Percentiles rank a stretch among this genome's conserved stretches.
Evolutionary conservation across 1,284 basidiomycete genomes (phyloP).

Genomic region (Rhodotorula sp.): DNA sequence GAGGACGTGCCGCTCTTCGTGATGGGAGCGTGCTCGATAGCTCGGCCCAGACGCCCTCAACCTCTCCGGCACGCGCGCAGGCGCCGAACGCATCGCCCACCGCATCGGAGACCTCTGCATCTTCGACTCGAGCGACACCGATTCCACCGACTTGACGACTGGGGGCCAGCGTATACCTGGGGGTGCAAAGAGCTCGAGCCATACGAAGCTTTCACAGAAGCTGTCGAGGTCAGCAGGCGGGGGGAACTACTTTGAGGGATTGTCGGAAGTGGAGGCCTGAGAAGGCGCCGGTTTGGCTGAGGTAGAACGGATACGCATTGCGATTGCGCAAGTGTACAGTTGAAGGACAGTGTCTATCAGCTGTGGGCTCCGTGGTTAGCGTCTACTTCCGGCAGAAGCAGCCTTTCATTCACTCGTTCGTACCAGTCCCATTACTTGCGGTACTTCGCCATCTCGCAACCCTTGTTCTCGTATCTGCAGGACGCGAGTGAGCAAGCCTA

Average conservation of each 20-base stretch:
- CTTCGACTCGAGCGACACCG: not conserved
- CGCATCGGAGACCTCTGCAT: constrained; percentile 38
- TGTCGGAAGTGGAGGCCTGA: constrained; percentile 16
- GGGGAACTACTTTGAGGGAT: constrained; percentile 25
- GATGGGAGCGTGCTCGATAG: constrained; percentile 45
- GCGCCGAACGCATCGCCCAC: constrained; percentile 49
- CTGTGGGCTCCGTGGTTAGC: not conserved
- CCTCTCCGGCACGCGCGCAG: constrained; percentile 48
- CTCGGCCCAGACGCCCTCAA: constrained; percentile 50
- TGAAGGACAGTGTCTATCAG: not conserved
- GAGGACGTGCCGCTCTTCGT: constrained; percentile 47
- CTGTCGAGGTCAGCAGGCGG: constrained; percentile 17
- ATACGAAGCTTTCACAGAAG: constrained; percentile 11
- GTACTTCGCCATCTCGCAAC: constrained; percentile 72
- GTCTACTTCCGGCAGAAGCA: too few species aligned
- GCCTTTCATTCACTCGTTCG: not conserved
- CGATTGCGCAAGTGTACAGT: not conserved
- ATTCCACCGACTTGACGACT: not conserved
- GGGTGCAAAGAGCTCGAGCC: too few species aligned
- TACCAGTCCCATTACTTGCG: not conserved
- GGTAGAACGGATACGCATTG: not conserved
- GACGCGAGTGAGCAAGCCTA: not conserved
- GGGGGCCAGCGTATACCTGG: too few species aligned
- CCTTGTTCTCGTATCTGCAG: constrained; percentile 55
- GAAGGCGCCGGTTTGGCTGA: not conserved